Base-by-base conservation (phyloP, 768 basidiomycete genomes). In the Panellus pusillus region DNA sequence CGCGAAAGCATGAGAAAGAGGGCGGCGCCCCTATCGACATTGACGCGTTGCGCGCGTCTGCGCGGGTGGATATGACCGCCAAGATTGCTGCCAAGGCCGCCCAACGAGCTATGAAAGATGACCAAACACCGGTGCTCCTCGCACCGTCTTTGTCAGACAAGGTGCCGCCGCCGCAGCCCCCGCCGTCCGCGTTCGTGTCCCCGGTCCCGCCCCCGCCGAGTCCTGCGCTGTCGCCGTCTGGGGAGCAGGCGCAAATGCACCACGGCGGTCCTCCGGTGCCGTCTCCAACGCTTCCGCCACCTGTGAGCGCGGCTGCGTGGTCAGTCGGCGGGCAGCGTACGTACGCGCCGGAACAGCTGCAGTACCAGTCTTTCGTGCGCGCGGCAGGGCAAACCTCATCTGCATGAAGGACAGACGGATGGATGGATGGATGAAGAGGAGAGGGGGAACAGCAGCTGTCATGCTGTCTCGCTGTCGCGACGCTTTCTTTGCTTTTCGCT, bases 1-100 rank as follows among this genome's bases (percentile, higher is more conserved):
- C n/a, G n/a, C 83, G 89, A 44, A 90, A 91, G 64, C 79, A 84
- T 40, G 87, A 89, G 43, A 90, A 90, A 66, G 74, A 74, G 14
- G 67, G 75, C 18, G 76, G 9, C 69, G 76, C 77, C 27, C 78
- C 74, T 29, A 89, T 91, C 52, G 87, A 89, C 64, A 76, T 91
- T 68, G 88, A 90, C 57, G 89, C 81, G 39, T 72, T 91, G 44
- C 84, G 89, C 11, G 87, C 86, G 24, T 90, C 85, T 41, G 80
- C 84, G 1, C 70, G 83, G n/a, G 82, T 83, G 5, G 59, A 61
- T 20, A 43, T 46, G 44, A 47, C 50, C 9, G 66, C 65, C 19
- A 75, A 77, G 12, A 76, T 75, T 57, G 60, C 61, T 41, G 47
- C 48, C 3, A 61, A 59, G 45, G 32, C 65, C 57, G 52, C 60